Evolutionary conservation across 352 stramenopile genomes (phyloP), one percentile per base, ranked within the genome.

Genomic region (Ochromonadaceae sp.): DNA sequence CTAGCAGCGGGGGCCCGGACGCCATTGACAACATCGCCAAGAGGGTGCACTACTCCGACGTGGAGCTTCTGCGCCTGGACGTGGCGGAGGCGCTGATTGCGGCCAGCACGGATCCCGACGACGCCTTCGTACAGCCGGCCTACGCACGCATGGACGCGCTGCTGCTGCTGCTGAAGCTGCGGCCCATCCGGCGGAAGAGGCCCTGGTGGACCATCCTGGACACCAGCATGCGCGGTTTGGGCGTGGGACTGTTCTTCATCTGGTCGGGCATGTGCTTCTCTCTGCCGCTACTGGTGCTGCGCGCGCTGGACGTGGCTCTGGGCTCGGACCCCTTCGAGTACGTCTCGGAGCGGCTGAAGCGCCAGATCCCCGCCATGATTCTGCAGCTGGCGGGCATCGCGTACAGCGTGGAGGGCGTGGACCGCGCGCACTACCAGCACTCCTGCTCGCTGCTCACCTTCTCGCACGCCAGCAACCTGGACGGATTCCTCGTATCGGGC

Each of bases 401-500:
- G 4, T 7, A 48, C 7, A 20, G 3, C 20, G 36, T 46, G 5
- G 31, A 52, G 17, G 52, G 52, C n/a, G 34, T 60, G 17, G 26
- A 60, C 5, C 28, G 30, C 32, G 34, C 4, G 10, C 5, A 52
- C 35, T 60, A 48, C 26, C 17, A 42, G 7, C 3, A 60, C 48
- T 25, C 32, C 14, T 9, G 14, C 9, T 35, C 35, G 30, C 5
- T 60, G 22, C 7, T 60, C 10, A 26, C 55, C 26, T 63, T 63
- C 31, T 39, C 2, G 36, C 55, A 63, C 31, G 55, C 55, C 12
- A 50, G 55, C 41, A 63, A 63, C 31, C 40, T 63, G 10, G 55
- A 63, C 41, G 55, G 55, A 14, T 63, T 63, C 25, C 30, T 63
- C 7, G 38, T 63, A 4, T 5, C 55, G 2, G 22, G 40, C 30